Evolutionary conservation across 768 basidiomycete species (phyloP).

Genomic region (Coprinopsis strossmayeri): DNA sequence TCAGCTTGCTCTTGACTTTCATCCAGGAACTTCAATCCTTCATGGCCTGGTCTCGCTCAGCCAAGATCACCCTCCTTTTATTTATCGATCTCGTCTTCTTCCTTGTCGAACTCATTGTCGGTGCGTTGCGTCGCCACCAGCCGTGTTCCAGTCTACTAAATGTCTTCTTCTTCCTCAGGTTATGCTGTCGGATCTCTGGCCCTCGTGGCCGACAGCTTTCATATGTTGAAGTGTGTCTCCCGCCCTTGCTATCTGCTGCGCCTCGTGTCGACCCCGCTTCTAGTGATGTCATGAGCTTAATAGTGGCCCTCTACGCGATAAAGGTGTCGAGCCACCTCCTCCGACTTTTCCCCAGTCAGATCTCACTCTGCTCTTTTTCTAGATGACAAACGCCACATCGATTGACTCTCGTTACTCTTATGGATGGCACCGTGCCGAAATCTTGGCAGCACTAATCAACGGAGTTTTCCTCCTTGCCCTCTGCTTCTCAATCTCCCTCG

Average conservation of each 20-base stretch:
- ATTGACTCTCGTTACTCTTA: constrained; percentile 83
- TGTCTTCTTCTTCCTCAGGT: constrained; percentile 37
- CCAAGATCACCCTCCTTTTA: constrained; percentile 70
- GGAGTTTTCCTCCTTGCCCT: constrained; percentile 96
- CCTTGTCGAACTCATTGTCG: constrained; percentile 76
- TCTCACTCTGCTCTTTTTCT: not conserved
- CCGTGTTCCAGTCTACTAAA: not conserved
- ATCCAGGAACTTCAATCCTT: not conserved
- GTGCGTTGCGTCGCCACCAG: constrained; percentile 28
- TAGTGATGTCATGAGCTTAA: constrained; percentile 94
- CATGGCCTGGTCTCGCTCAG: constrained; percentile 55
- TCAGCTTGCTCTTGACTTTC: not conserved
- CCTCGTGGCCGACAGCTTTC: constrained; percentile 94
- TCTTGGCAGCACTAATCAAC: constrained; percentile 90
- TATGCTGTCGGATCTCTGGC: constrained; percentile 96
- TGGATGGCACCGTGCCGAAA: constrained; percentile 99
- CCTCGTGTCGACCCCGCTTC: no score
- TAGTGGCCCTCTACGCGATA: constrained; percentile 89
- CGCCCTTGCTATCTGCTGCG: no score
- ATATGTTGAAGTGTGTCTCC: constrained; percentile 97
- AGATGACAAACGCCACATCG: constrained; percentile 58
- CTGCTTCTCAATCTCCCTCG: constrained; percentile 92
- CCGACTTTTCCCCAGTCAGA: not conserved
- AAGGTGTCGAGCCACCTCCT: constrained; percentile 17
- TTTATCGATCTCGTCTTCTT: constrained; percentile 85